Conservation (phyloP, 495 filamentous ascomycete genomes). For the Sporormia fimetaria region DNA sequence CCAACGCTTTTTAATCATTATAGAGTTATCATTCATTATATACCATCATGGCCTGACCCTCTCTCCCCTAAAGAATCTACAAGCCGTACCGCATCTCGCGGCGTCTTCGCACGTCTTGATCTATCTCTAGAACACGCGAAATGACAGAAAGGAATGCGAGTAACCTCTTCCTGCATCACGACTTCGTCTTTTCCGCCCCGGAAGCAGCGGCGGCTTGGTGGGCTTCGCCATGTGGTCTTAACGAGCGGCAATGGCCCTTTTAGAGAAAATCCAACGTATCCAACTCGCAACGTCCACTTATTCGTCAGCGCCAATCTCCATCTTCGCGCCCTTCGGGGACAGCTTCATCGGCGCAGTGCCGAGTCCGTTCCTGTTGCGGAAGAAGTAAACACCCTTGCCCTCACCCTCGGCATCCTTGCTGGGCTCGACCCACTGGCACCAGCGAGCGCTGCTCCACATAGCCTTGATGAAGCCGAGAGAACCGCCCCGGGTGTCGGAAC, state of each 20-base stretch:
- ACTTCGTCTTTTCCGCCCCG: no score
- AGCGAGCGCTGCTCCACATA: constrained; percentile 52
- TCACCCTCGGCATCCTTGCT: constrained; percentile 45
- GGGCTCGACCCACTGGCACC: constrained; percentile 67
- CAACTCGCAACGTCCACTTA: constrained; percentile 8
- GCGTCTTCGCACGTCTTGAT: constrained; percentile 5
- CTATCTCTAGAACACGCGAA: no score
- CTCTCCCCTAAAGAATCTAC: constrained; percentile 1
- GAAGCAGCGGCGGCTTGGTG: no score
- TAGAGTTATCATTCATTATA: no score
- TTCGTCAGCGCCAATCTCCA: constrained; percentile 22
- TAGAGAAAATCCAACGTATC: constrained; percentile 1
- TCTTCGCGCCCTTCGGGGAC: constrained; percentile 18
- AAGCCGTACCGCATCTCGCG: constrained; percentile 7
- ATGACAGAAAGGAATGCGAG: no score
- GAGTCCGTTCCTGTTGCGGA: constrained; percentile 57
- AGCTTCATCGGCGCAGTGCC: constrained; percentile 30
- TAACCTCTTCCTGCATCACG: no score
- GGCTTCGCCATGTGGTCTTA: no score
- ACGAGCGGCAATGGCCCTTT: no score
- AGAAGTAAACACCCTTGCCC: constrained; percentile 56
- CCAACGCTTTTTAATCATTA: no score
- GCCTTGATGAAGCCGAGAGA: constrained; percentile 44
- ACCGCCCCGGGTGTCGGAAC: constrained; percentile 50
- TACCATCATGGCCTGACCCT: no score